These are phyloP conservation scores for Lachnellula hyalina DNA, from an alignment of 2,329 filamentous ascomycete genomes.

Conservation along the genomic window DNA sequence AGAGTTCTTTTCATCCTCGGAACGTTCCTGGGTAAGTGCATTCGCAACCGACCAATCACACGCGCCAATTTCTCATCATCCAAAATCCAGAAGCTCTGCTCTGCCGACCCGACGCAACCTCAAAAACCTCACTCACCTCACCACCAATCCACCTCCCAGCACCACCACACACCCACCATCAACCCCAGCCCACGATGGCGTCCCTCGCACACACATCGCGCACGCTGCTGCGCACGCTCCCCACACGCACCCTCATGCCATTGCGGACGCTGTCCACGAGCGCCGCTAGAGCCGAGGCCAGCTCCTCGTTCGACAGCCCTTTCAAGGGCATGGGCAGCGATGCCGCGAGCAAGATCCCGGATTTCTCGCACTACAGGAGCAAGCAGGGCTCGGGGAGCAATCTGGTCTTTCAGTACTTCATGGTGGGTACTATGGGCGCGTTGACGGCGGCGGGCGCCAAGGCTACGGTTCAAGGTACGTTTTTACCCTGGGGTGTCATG, in stretches of 20 bases:
- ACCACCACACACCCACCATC: conserved; percentile 6
- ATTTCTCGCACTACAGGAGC: conserved; percentile 83
- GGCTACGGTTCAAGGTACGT: conserved; percentile 94
- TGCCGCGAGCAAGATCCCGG: conserved; percentile 67
- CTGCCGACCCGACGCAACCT: not conserved
- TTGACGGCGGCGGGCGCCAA: conserved; percentile 91
- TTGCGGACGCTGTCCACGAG: conserved; percentile 52
- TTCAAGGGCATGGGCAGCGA: conserved; percentile 49
- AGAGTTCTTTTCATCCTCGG: too few relatives aligned
- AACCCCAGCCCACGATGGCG: conserved; percentile 47
- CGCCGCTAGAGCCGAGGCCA: conserved; percentile 15
- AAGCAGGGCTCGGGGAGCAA: conserved; percentile 64
- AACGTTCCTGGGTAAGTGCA: not conserved
- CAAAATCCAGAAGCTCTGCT: conserved; percentile 4
- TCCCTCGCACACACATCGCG: conserved; percentile 64
- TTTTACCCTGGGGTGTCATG: not conserved
- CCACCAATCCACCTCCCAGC: conserved; percentile 7
- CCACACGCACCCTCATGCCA: conserved; percentile 36
- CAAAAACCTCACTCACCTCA: conserved; percentile 7
- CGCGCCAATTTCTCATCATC: not conserved
- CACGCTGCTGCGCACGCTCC: conserved; percentile 58
- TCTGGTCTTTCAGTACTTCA: conserved; percentile 94
- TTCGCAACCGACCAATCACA: conserved; percentile 2
- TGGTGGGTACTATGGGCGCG: conserved; percentile 93
- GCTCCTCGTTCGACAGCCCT: conserved; percentile 51